Evolutionary conservation across 139 green algal genomes (phyloP), one percentile per base, ranked within the genome.

Genomic region (Bryopsis sp.): DNA sequence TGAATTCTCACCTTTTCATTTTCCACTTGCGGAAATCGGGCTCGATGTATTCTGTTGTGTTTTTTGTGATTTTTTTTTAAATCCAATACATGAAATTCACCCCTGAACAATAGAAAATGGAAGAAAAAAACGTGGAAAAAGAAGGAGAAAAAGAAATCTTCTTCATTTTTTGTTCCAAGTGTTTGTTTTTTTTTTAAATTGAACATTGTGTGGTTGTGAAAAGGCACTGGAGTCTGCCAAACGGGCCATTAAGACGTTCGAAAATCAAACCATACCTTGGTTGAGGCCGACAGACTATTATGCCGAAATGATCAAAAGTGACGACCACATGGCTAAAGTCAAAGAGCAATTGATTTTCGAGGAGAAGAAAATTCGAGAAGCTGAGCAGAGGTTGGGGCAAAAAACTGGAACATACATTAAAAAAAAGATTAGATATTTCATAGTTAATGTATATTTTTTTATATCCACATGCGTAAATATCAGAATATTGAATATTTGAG

Each of bases 251-350:
- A 28, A 28, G 24, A 32, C 31, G 8, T 32, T 61, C 15, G 50
- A 61, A 26, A 28, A 32, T 32, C 6, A 15, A 28, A 32, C 6
- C 8, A 26, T 61, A 8, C 15, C 50, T 22, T 61, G 50, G 50
- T 8, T 61, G 8, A 22, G 50, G 6, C 50, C 50, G 8, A 26
- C 31, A 61, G 50, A 61, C 50, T 61, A 61, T 26, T 61, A 61
- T 32, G 50, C 50, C 50, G 50, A 61, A 32, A 61, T 61, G 50
- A 26, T 61, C 50, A 61, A 61, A 26, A 61, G 50, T 61, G 50
- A 61, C 33, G 15, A 6, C 6, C 50, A 61, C 50, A 61, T 61
- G 50, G 19, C 8, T 61, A 22, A 26, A 32, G 33, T 61, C 19
- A 61, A 61, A 61, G 50, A 61, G 6, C 50, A 61, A 32, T 26